Evolutionary conservation across 2,329 filamentous ascomycete genomes (phyloP).

Genomic region (Trichoderma arundinaceum): DNA sequence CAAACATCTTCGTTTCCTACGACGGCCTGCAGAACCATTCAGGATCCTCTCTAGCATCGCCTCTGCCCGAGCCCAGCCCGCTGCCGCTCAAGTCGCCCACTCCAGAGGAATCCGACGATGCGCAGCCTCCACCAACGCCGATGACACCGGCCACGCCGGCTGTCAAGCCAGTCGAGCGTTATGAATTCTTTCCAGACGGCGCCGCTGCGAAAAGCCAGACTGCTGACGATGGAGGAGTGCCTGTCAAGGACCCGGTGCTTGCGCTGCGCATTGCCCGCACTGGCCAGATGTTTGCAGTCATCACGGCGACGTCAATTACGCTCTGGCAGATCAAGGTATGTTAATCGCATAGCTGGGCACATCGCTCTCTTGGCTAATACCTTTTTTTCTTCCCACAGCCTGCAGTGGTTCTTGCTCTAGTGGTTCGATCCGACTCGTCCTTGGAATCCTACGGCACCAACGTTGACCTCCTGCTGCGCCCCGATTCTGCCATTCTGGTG

Average conservation of each 20-base stretch:
- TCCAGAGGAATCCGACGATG: slow-evolving; percentile 46
- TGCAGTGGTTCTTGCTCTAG: slow-evolving; percentile 82
- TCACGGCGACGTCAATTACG: slow-evolving; percentile 84
- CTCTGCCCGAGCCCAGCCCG: slow-evolving; percentile 31
- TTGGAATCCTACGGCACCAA: slow-evolving; percentile 85
- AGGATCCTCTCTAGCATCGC: slow-evolving; percentile 37
- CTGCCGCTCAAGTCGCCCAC: slow-evolving; percentile 38
- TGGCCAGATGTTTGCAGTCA: slow-evolving; percentile 83
- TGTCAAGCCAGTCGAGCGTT: slow-evolving; percentile 64
- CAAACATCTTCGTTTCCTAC: slow-evolving; percentile 60
- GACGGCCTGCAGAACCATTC: slow-evolving; percentile 60
- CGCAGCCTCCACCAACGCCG: slow-evolving; percentile 52
- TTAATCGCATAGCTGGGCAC: background rate
- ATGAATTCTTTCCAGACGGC: slow-evolving; percentile 44
- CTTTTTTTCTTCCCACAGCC: slow-evolving; percentile 59
- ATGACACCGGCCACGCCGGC: slow-evolving; percentile 62
- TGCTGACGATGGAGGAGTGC: slow-evolving; percentile 45
- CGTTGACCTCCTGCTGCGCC: slow-evolving; percentile 80
- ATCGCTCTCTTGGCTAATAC: background rate
- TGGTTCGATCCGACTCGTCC: slow-evolving; percentile 81
- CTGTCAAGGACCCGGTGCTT: slow-evolving; percentile 68
- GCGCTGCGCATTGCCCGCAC: slow-evolving; percentile 78
- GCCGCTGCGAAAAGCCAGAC: slow-evolving; percentile 16
- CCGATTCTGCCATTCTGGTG: slow-evolving; percentile 90
- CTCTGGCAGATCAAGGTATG: slow-evolving; percentile 93